Base-by-base conservation (phyloP, 1,139 yeast genomes). In the Scheffersomyces stambukii region DNA sequence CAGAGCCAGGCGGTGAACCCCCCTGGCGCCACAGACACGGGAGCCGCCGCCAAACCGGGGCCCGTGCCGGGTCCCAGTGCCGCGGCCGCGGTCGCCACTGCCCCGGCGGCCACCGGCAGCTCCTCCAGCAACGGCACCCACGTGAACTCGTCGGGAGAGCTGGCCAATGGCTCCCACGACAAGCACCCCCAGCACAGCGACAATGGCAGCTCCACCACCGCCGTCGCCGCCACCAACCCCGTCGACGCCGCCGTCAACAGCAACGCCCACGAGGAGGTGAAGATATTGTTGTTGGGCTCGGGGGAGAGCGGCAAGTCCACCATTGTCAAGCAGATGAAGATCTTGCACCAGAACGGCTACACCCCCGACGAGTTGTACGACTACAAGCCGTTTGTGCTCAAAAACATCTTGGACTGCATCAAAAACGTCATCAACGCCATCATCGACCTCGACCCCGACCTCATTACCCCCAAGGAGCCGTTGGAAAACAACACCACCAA, bases 251-350 rank as follows among this genome's bases (percentile, higher is more conserved):
- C 41, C 2, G 41, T 36, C 7, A 25, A 33, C 10, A 30, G 33
- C 16, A 32, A 32, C 20, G 27, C 41, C 6, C 21, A 49, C 13
- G 63, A 64, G 34, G 77, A 73, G 38, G 73, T 79, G 19, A 81
- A 81, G 48, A 75, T 80, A 23, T 57, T 82, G 21, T 58, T 82
- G 23, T 57, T 82, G 30, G 93, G 93, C 6, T 77, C 89, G 1
- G 93, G 91, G 15, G 93, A 82, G 48, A 73, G 82, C 45, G 91
- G 91, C 10, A 81, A 81, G 46, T 78, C 88, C 3, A 81, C 91
- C 4, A 76, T 81, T 27, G 72, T 81, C 28, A 82, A 81, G 48
- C 91, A 81, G 52, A 70, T 81, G 64, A 81, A 80, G 49, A 80
- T 81, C 29, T 57, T 81, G 32, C 88, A 81, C 48, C 81, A 81